These are phyloP conservation scores for Xylaria castorea DNA, from an alignment of 495 filamentous ascomycete genomes.

Conservation along the genomic window DNA sequence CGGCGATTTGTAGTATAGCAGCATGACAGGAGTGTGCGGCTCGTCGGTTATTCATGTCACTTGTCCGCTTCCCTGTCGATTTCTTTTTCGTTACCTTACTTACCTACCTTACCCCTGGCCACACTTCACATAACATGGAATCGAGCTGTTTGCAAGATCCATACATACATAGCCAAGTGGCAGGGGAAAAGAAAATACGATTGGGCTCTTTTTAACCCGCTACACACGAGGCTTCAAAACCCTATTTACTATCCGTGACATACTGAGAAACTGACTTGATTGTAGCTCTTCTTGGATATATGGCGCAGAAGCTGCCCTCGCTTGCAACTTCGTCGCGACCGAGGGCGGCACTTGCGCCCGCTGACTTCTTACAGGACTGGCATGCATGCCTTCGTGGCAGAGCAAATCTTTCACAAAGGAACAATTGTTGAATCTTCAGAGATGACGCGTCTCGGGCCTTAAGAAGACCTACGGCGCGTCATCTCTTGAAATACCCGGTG, in stretches of 20 bases:
- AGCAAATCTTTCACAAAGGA: background rate
- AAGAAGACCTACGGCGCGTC: background rate
- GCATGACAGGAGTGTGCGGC: constrained; percentile 21
- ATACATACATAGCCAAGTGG: constrained; percentile 37
- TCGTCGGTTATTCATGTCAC: constrained; percentile 21
- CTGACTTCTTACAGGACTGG: constrained; percentile 30
- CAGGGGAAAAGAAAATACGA: constrained; percentile 33
- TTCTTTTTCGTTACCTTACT: background rate
- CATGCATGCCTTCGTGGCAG: background rate
- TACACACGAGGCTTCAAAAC: background rate
- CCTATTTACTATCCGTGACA: constrained; percentile 29
- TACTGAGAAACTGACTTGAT: constrained; percentile 24
- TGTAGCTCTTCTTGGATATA: constrained; percentile 1
- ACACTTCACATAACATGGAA: constrained; percentile 15
- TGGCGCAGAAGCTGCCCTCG: background rate
- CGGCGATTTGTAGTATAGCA: constrained; percentile 39
- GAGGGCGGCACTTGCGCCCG: constrained; percentile 1
- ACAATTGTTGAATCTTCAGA: background rate
- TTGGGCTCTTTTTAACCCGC: background rate
- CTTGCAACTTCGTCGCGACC: background rate
- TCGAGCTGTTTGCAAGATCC: background rate
- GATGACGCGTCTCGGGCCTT: background rate
- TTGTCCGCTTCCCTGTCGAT: constrained; percentile 3
- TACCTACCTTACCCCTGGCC: constrained; percentile 31
- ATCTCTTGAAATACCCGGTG: constrained; percentile 8